A percentile compares a stretch with the other conserved stretches of the same genome.
phyloP scores from a whole-genome alignment of 2,329 filamentous ascomycete genomes.

The Sarocladium kiliense region DNA sequence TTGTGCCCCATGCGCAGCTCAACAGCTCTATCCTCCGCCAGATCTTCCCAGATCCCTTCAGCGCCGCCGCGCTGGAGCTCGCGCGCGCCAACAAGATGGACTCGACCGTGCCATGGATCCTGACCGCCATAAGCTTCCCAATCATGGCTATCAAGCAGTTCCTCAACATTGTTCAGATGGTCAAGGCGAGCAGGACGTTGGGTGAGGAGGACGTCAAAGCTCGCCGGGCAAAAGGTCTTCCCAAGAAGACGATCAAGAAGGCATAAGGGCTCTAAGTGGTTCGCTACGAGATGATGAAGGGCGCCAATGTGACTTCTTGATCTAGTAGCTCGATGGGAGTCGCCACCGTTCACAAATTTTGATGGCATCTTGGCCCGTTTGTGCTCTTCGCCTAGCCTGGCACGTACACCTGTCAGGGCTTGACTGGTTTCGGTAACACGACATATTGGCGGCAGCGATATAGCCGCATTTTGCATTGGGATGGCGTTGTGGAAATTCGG shows the following conservation, averaged over 20 bases:
- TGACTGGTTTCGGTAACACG: background rate
- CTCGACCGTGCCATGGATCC: conserved; percentile 60
- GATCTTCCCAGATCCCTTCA: conserved; percentile 85
- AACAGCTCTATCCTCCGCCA: conserved; percentile 64
- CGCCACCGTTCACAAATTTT: background rate
- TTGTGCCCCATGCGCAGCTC: conserved; percentile 64
- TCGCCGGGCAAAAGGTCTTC: conserved; percentile 49
- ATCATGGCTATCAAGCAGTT: conserved; percentile 89
- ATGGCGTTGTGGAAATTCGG: background rate
- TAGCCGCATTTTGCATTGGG: conserved; percentile 3
- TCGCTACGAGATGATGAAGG: too few relatives aligned
- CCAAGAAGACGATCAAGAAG: conserved; percentile 34
- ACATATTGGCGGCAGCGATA: background rate
- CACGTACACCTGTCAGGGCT: background rate
- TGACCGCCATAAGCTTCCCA: conserved; percentile 74
- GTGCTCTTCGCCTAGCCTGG: background rate
- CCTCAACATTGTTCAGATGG: conserved; percentile 89
- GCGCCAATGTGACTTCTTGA: background rate
- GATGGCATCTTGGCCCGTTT: background rate
- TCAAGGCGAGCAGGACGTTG: conserved; percentile 88
- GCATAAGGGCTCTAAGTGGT: too few relatives aligned
- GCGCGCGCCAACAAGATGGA: conserved; percentile 93
- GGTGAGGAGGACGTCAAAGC: conserved; percentile 80
- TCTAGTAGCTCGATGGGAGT: background rate
- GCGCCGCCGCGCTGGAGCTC: conserved; percentile 85